Evolutionary conservation across 441 rosid genomes (phyloP), one percentile per base, ranked within the genome.

Genomic region (Geranium incanum): DNA sequence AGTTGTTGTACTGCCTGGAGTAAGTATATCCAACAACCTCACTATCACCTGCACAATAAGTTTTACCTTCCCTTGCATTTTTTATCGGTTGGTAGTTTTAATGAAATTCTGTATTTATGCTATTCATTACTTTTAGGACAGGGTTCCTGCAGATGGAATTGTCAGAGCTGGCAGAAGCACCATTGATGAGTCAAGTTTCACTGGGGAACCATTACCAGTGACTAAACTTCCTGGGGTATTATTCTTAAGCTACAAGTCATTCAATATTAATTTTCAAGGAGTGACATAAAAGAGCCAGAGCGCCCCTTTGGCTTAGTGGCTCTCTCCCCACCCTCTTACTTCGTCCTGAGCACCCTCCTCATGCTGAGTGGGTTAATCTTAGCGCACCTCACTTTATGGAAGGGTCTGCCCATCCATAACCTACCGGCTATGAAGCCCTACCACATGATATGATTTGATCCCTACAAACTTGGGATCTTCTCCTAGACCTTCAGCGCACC

Each of bases 121-220:
- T 67, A 45, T 71, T 74, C 33, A 70, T 11, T 80, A 72, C 21
- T 71, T 75, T 65, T 77, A 91, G 98, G 98, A 94, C 77, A 88
- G 95, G 70, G 83, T 92, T 77, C 99, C 99, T 45, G 95, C 93
- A 23, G 99, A 94, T 82, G 99, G 97, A 74, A 79, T 87, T 41
- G 97, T 92, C 77, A 91, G 79, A 88, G 91, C 91, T 62, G 99
- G 99, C 76, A 90, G 97, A 85, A 94, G 99, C 78, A 79, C 90
- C 38, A 80, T 94, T 76, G 97, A 94, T 68, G 99, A 91, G 79
- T 92, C 99, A 74, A 90, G 95, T 84, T 94, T 94, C 81, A 91
- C 97, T 6, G 99, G 99, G 75, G 99, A 94, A 87, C 97, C 97
- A 66, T 77, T 94, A 88, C 97, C 97, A 36, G 97, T 85, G 76